Percentiles rank a stretch among this genome's conserved stretches.
phyloP scores from a whole-genome alignment of 495 filamentous ascomycete genomes.

The Aspergillus funiculosus region DNA sequence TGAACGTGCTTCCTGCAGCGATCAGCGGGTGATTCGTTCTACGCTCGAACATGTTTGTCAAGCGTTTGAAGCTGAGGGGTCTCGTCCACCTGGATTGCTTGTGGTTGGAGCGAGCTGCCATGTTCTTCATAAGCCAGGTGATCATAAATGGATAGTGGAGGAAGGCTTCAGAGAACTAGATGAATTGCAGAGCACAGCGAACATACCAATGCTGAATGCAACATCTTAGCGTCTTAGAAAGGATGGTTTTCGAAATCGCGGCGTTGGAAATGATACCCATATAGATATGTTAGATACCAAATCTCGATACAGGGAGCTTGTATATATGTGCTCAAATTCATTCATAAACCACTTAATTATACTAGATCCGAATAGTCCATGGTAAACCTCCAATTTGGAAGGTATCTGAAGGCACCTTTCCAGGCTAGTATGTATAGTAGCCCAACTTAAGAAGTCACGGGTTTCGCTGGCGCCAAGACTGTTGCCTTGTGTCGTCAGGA shows the following conservation, averaged over 20 bases:
- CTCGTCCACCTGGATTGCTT: conserved; percentile 80
- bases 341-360: no score
- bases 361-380: no score
- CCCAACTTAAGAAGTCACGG: conserved; percentile 11
- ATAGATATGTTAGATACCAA: conserved; percentile 6
- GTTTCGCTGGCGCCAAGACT: conserved; percentile 8
- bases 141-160: conserved; percentile 77
- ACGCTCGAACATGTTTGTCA: conserved; percentile 70
- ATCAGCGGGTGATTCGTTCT: conserved; percentile 87
- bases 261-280: conserved; percentile 16
- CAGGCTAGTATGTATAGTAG: conserved; percentile 1
- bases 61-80: conserved; percentile 86
- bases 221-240: background rate
- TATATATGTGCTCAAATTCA: no score
- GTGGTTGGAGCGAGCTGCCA: conserved; percentile 85
- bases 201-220: conserved; percentile 8
- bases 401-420: no score
- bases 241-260: conserved; percentile 1
- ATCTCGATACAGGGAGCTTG: no score
- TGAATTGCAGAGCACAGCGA: conserved; percentile 19
- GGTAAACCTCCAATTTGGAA: no score
- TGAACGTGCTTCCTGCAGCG: conserved; percentile 88
- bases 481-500: background rate
- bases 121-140: conserved; percentile 52
- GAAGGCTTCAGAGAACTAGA: conserved; percentile 74